phyloP scores from a whole-genome alignment of 495 filamentous ascomycete species.

The Penicillium argentinense region DNA sequence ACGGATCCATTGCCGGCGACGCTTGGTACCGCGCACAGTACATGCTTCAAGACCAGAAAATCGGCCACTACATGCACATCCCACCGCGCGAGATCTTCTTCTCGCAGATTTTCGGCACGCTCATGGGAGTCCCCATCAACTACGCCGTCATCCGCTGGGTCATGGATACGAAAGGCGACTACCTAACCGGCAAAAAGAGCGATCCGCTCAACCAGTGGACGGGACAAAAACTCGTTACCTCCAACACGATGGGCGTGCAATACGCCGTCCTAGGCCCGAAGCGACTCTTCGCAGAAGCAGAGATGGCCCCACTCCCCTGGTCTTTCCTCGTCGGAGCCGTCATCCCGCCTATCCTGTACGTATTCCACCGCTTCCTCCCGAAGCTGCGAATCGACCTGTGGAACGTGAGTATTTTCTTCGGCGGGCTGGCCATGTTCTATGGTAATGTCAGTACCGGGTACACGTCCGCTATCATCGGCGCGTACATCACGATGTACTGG shows the following conservation, averaged over 20 bases:
- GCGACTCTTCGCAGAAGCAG: slow-evolving; percentile 48
- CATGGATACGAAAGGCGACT: slow-evolving; percentile 50
- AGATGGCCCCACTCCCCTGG: slow-evolving; percentile 53
- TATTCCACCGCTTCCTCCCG: slow-evolving; percentile 50
- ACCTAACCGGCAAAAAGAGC: slow-evolving; percentile 46
- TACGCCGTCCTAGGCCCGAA: slow-evolving; percentile 57
- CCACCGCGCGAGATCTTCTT: slow-evolving; percentile 45
- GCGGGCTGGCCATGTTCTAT: slow-evolving; percentile 34
- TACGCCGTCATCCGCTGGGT: slow-evolving; percentile 48
- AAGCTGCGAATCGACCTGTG: slow-evolving; percentile 51
- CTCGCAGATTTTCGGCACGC: slow-evolving; percentile 42
- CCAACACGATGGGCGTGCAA: slow-evolving; percentile 52
- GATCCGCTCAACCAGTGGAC: slow-evolving; percentile 60
- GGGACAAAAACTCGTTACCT: slow-evolving; percentile 44
- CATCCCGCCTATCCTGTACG: slow-evolving; percentile 46
- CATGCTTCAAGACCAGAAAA: slow-evolving; percentile 49
- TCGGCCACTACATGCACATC: slow-evolving; percentile 50
- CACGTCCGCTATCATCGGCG: slow-evolving; percentile 55
- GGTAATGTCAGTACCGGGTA: slow-evolving; percentile 52
- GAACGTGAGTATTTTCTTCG: slow-evolving; percentile 57
- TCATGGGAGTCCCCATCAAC: slow-evolving; percentile 44
- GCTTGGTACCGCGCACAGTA: slow-evolving; percentile 55
- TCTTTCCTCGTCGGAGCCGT: slow-evolving; percentile 55
- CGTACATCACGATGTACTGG: slow-evolving; percentile 57
- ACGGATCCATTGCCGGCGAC: slow-evolving; percentile 50